A percentile compares a stretch with the other conserved stretches of the same genome.
These are phyloP conservation scores for Leishmania turanica DNA, from an alignment of 208 protist species.

Conservation along the genomic window DNA sequence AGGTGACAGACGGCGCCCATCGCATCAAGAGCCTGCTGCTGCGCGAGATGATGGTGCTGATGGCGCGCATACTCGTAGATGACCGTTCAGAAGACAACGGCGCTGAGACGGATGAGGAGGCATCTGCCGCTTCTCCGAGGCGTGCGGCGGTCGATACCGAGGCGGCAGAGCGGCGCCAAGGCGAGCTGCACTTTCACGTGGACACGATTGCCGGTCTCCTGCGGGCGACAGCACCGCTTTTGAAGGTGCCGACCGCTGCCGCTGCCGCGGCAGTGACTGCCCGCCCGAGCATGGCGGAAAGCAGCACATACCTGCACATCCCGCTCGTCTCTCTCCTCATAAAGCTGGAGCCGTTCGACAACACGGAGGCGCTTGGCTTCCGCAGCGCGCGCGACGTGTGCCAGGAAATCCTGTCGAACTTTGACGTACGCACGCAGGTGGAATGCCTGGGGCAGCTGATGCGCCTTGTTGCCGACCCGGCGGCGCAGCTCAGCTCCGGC, in stretches of 20 bases:
- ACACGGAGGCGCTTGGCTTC: constrained; percentile 59
- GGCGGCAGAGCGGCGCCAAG: constrained; percentile 13
- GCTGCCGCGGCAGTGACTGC: constrained; percentile 9
- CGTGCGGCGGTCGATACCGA: background rate
- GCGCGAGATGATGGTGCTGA: constrained; percentile 73
- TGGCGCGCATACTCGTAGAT: constrained; percentile 68
- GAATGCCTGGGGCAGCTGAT: constrained; percentile 80
- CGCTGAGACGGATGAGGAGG: constrained; percentile 10
- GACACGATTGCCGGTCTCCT: constrained; percentile 76
- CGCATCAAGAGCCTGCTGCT: constrained; percentile 43
- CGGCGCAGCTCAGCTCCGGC: constrained; percentile 41
- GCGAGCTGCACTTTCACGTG: constrained; percentile 46
- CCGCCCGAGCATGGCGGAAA: constrained; percentile 5
- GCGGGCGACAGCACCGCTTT: constrained; percentile 68
- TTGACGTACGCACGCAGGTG: constrained; percentile 85
- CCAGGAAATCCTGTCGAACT: constrained; percentile 73
- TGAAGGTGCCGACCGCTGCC: constrained; percentile 29
- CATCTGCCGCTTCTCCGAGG: background rate
- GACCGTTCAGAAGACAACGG: constrained; percentile 15
- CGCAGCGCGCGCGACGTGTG: constrained; percentile 78
- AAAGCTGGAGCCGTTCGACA: constrained; percentile 65
- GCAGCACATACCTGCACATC: constrained; percentile 59
- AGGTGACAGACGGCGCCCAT: constrained; percentile 43
- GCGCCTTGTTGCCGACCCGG: constrained; percentile 74
- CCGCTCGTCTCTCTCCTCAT: constrained; percentile 83